Evolutionary conservation across 75 land plant species (phyloP), one percentile per base, ranked within the genome.

Genomic region (Sequoia sempervirens): DNA sequence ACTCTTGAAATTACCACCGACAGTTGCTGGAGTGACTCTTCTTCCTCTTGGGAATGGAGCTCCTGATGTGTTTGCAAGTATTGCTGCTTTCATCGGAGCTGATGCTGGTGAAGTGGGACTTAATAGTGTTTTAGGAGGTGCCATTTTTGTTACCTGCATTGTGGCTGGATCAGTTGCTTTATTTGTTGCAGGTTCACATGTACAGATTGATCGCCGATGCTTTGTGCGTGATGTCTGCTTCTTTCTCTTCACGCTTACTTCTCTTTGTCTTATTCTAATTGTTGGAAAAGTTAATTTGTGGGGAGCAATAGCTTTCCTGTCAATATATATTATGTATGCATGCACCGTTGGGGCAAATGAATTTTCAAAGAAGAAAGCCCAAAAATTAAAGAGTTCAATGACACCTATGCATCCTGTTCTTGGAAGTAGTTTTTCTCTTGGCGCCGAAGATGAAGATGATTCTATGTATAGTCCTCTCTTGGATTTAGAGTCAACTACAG

Each of bases 31-130:
- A n/a, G 97, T 96, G 11, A 83, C 95, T 2, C 91, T 96, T 10
- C 91, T 96, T 74, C 97, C 97, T 1, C 88, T 96, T 9, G 98
- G 95, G 3, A 96, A 96, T 88, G 98, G 98, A 56, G 97, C 98
- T 9, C 98, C 98, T 4, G 97, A 96, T 84, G 95, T 96, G 34
- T 94, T 96, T 88, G 91, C 97, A 1, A 95, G 97, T 76, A 95
- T 96, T 61, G 98, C 94, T 81, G 92, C 96, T 38, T 96, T 96
- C 64, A 53, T 93, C 41, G 95, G 96, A 43, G 88, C 88, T 14
- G 90, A 82, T 32, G 83, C 93, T 28, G 94, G 95, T 28, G 92
- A 93, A 32, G 97, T 96, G 69, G 98, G 98, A 5, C 86, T 96
- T 40, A 93, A 93, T 61, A 93, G 93, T 87, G 94, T 96, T 96